Base-by-base conservation (phyloP, 805 yeast genomes). In the Nakazawaea holstii region DNA sequence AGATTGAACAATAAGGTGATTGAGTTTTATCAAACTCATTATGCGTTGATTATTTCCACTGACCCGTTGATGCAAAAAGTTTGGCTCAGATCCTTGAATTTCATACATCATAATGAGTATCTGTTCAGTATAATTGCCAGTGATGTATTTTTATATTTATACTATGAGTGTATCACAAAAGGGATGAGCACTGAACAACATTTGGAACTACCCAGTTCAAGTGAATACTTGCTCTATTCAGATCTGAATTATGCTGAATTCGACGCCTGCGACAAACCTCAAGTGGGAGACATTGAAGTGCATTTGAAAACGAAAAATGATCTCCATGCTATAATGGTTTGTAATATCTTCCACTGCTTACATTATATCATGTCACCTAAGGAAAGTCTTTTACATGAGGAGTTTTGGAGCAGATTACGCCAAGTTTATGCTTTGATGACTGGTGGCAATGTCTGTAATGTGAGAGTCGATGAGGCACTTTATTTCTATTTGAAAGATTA, bases 1-100 rank as follows among this genome's bases (percentile, higher is more conserved):
- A 44, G 26, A 27, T 24, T 44, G 39, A 44, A 44, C 17, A 44
- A 44, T n/a, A 38, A 44, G 26, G 2, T 44, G 3, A 20, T 41
- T 13, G 38, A 13, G 7, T 41, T n/a, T 24, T 41, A 20, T 20
- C n/a, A 24, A 4, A 11, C 17, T 15, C n/a, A 13, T 8, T 41
- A 33, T 15, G 8, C 13, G 9, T 7, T 10, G 6, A 17, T 24
- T 24, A 4, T 41, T n/a, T 32, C 45, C 7, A 33, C 30, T 6
- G 30, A 32, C 8, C 45, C 45, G 3, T 30, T 15, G 8, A 10
- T 41, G 39, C 38, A 33, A 33, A 13, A 7, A 8, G 27, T 26
- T 3, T 41, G 45, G 45, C 32, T 32, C 6, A 31, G 33, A 32
- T n/a, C 31, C 17, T 8, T 8, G 13, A 24, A 39, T 38, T 41